Evolutionary conservation across 306 rosid species (phyloP).

Genomic region (Macrotyloma uniflorum): DNA sequence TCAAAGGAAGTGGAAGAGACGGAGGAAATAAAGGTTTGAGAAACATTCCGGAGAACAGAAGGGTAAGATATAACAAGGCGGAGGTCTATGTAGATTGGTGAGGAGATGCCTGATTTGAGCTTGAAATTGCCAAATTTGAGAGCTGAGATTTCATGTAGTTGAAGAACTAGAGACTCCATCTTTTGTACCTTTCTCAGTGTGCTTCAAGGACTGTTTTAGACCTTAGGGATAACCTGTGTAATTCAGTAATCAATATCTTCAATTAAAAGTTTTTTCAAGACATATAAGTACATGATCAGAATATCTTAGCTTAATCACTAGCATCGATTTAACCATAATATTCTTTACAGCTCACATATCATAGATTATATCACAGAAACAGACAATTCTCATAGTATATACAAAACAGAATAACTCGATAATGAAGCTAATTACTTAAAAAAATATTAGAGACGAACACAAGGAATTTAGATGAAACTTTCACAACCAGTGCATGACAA

Average conservation of each 20-base stretch:
- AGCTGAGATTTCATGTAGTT: constrained; percentile 92
- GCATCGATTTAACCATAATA: constrained; percentile 10
- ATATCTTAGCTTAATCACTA: constrained; percentile 7
- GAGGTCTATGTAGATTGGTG: constrained; percentile 90
- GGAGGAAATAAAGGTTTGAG: constrained; percentile 71
- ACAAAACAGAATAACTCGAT: not conserved
- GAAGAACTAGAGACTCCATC: constrained; percentile 80
- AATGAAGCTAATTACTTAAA: not conserved
- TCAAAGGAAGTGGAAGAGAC: constrained; percentile 62
- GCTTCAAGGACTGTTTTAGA: constrained; percentile 4
- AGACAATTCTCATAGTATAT: constrained; percentile 9
- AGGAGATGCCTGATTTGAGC: constrained; percentile 87
- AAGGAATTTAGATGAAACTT: not conserved
- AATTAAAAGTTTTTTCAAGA: not conserved
- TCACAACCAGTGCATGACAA: constrained; percentile 5
- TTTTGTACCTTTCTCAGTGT: not conserved
- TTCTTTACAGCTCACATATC: constrained; percentile 10
- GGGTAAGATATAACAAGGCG: constrained; percentile 84
- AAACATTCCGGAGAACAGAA: constrained; percentile 67
- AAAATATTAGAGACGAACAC: not conserved
- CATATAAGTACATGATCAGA: not conserved
- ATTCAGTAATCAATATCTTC: constrained; percentile 29
- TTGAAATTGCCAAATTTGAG: constrained; percentile 90
- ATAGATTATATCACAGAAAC: constrained; percentile 17
- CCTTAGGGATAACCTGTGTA: constrained; percentile 14